Base-by-base conservation (phyloP, 2,329 filamentous ascomycete species). In the Cladosporium sp. region DNA sequence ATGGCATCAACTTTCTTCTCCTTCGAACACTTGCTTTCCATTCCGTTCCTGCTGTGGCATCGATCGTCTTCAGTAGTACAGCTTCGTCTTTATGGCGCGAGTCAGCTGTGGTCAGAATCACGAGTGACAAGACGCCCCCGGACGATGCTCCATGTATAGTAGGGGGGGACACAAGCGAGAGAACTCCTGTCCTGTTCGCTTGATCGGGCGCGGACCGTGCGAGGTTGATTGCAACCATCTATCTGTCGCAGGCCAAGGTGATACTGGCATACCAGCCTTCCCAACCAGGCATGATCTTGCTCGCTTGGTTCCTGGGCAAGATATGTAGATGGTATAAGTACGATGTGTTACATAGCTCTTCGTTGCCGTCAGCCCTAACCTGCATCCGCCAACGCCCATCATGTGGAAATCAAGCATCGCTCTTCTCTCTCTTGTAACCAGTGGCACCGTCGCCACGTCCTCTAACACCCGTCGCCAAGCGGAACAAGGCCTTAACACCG, bases 401-500 rank as follows among this genome's bases (percentile, higher is more conserved):
- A 55, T 55, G 52, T 33, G 26, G 59, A 62, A 26, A 23, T 46
- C 40, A 46, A 46, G 40, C 33, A n/a, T 59, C 16, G 33, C 44
- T 14, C 26, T 62, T 35, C 28, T 62, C 29, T 52, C 46, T 35
- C 29, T 62, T 26, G 59, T 46, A 35, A 40, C 59, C 1, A 46
- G 59, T 21, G 35, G 59, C 59, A 37, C 29, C 23, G 3, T 62
- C 12, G 59, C 59, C 21, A 16, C 12, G 16, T 14, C 55, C 6
- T 40, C 29, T 40, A 21, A 57, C 7, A 14, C 11, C 21, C 55
- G 55, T 21, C 55, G 55, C 3, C 59, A 62, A 37, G 28, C 44
- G 1, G 26, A 50, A 6, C 29, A 16, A 16, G 68, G 70, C 11
- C 68, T 72, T 40, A 69, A 72, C 44, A 53, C 65, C 40, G 72